Base-by-base conservation (phyloP, 768 basidiomycete genomes). In the Leccinum ochraceum region DNA sequence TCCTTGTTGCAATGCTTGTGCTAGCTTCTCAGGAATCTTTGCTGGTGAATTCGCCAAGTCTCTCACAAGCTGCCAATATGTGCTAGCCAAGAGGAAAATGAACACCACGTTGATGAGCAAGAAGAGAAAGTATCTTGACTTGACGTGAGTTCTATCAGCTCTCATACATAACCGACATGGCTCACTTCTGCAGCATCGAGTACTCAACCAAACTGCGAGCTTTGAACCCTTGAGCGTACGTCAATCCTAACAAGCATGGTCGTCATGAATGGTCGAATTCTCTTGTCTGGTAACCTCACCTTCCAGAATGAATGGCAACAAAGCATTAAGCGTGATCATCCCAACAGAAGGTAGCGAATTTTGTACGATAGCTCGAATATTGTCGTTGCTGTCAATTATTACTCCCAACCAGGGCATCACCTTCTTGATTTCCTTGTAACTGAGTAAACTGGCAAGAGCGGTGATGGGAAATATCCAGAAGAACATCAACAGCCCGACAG, bases 131-230 rank as follows among this genome's bases (percentile, higher is more conserved):
- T 97, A 98, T 82, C 94, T 97, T 69, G 22, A 49, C 22, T 34
- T 24, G 50, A 56, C 26, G 59, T 66, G 32, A 69, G 64, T n/a
- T 58, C 54, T 14, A 48, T 16, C 14, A 22, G 34, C 14, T 32
- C 53, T 16, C 9, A 37, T 3, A 42, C 1, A 44, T 58, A 24
- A 24, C 22, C 20, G 9, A 8, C 53, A 76, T 46, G 4, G 20
- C 85, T 59, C 61, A 97, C 94, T 98, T 98, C 67, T 89, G 91
- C 72, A 99, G 74, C 50, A 98, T 75, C 0, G 94, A 94, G 67
- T 93, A 95, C 69, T 98, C 96, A 37, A 98, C 85, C 87, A 92
- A 90, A 69, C 94, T 96, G 30, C 94, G 80, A 4, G 96, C 94
- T 36, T 85, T 86, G 66, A 87, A 90, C 4, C 95, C 97, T 72